Base-by-base conservation (phyloP, 495 filamentous ascomycete genomes). In the Staphylotrichum longicolle region DNA sequence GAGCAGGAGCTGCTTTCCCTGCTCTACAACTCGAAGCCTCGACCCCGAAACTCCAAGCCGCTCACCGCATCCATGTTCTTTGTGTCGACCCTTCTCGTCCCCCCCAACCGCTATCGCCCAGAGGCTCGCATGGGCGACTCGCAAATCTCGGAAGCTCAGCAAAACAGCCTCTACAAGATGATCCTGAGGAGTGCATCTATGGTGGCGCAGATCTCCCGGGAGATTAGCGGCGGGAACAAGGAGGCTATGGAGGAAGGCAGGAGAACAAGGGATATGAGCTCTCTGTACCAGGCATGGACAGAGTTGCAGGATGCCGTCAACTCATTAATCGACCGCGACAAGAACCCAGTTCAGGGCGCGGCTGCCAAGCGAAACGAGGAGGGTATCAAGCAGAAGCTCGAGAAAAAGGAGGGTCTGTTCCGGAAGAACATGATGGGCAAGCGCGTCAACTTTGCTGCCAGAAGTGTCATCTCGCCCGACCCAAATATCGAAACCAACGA, bases 401-500 rank as follows among this genome's bases (percentile, higher is more conserved):
- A 99, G 75, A 98, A 98, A 82, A 99, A 99, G 75, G 95, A 99
- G 70, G 95, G 95, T 50, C 77, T 99, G 51, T 98, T 99, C 80
- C 82, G 95, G 66, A 98, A 93, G 82, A 96, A 99, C 78, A 98
- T 99, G 93, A 99, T 99, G 95, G 95, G 95, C 51, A 99, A 99
- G 79, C 90, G 95, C 77, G 95, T 99, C 73, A 98, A 99, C 75
- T 97, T 92, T 72, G 95, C 95, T 58, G 95, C 95, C 55, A 88
- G 95, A 72, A 94, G 88, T 81, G 95, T 99, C 66, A 99, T 99
- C 63, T 97, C 93, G 35, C 94, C 95, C 3, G 95, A 99, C 72
- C 95, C 95, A 4, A 98, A 96, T 68, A 94, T 99, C 68, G 95
- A 99, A 75, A 97, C 93, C 15, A 96, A 93, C 67, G 95, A 99